Base-by-base conservation (phyloP, 345 rosid genomes). In the Eucalyptus tenuipes region DNA sequence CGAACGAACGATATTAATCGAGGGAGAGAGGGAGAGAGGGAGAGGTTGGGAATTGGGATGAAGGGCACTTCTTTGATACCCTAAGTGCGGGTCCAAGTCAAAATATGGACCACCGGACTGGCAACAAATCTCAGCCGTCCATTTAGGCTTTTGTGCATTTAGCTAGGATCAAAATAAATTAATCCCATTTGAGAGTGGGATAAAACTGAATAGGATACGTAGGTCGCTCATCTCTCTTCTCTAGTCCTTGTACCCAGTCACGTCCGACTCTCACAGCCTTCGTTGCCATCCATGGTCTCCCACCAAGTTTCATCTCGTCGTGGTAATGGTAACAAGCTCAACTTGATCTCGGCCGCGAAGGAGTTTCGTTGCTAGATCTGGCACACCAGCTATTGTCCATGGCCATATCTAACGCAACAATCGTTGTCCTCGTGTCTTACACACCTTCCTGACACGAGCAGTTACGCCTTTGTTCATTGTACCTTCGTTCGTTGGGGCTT, bases 391-490 rank as follows among this genome's bases (percentile, higher is more conserved):
- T n/a, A 2, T 14, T 14, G 33, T 64, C 75, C 75, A 64, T 14
- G 75, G 37, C 16, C 8, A 14, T 3, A 64, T n/a, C 7, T 59
- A 5, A 10, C 0, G 37, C 20, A 64, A 57, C n/a, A 1, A 57
- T 10, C 64, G 0, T 57, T 57, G 64, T 55, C 64, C 37, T 0
- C 3, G 2, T 14, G 37, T 7, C 37, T 14, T n/a, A 13, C 33
- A 6, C 18, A 64, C 71, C 33, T 64, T 64, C 5, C 0, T n/a
- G 5, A 15, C 71, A 64, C 71, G 2, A 7, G 18, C 37, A 61
- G 1, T n/a, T 15, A 4, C 0, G 3, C 1, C 10, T 64, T 7
- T n/a, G 4, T 64, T 25, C n/a, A 4, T 4, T 0, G 10, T 4
- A 3, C 79, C 40, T 66, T 31, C 10, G 3, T 27, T 61, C 2